phyloP scores from a whole-genome alignment of 2,329 filamentous ascomycete genomes.

The Penicillium sp. region DNA sequence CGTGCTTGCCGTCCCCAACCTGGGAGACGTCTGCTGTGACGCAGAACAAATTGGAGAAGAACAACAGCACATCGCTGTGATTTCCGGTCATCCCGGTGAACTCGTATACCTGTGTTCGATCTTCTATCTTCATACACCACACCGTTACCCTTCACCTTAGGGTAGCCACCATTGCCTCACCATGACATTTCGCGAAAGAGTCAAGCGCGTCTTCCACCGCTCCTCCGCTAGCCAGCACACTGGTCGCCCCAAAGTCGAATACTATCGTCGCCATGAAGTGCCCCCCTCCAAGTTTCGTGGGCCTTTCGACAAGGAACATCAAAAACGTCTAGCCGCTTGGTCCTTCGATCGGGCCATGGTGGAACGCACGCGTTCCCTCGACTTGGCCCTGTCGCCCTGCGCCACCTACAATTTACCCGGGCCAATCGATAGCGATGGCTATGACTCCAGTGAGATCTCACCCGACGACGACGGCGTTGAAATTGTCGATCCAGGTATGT shows the following conservation, averaged over 20 bases:
- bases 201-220: slow-evolving; percentile 42
- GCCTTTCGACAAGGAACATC: slow-evolving; percentile 51
- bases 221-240: slow-evolving; percentile 27
- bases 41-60: slow-evolving; percentile 16
- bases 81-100: background rate
- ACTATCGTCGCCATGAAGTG: slow-evolving; percentile 53
- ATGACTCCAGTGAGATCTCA: slow-evolving; percentile 26
- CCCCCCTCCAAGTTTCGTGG: slow-evolving; percentile 55
- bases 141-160: background rate
- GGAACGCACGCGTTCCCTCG: slow-evolving; percentile 40
- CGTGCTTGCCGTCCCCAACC: slow-evolving; percentile 41
- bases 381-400: slow-evolving; percentile 44
- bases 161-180: slow-evolving; percentile 13
- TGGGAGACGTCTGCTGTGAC: slow-evolving; percentile 37
- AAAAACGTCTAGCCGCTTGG: slow-evolving; percentile 49
- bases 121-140: background rate
- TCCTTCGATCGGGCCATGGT: slow-evolving; percentile 44
- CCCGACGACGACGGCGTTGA: slow-evolving; percentile 29
- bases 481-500: slow-evolving; percentile 25
- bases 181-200: slow-evolving; percentile 45
- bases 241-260: slow-evolving; percentile 48
- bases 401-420: slow-evolving; percentile 32
- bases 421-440: slow-evolving; percentile 24
- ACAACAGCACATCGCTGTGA: background rate
- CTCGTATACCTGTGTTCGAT: background rate